Evolutionary conservation across 495 filamentous ascomycete species (phyloP).

Genomic region (Hyaloscypha finlandica): DNA sequence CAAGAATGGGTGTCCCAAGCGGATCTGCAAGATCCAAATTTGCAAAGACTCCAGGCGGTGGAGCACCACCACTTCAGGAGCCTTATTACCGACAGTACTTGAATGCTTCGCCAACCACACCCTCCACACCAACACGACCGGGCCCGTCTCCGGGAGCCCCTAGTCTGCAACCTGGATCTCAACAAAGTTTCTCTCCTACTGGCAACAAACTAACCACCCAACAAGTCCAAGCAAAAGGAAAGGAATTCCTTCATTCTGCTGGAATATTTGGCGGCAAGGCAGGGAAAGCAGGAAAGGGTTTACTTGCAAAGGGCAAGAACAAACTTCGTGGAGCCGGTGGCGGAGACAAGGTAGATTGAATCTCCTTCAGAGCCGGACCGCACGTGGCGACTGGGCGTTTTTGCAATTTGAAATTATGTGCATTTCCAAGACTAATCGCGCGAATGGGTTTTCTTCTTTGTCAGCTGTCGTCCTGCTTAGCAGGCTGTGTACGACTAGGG

Average conservation of each 20-base stretch:
- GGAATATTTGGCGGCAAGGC: slow-evolving; percentile 70
- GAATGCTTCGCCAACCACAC: slow-evolving; percentile 40
- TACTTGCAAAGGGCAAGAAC: slow-evolving; percentile 84
- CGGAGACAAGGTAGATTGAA: slow-evolving; percentile 82
- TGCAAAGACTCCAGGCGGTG: slow-evolving; percentile 39
- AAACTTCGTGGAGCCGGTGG: slow-evolving; percentile 68
- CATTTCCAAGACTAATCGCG: slow-evolving; percentile 42
- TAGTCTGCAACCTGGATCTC: slow-evolving; percentile 17
- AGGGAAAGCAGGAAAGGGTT: slow-evolving; percentile 76
- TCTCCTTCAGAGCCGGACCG: slow-evolving; percentile 42
- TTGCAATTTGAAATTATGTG: slow-evolving; percentile 10
- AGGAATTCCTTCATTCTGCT: slow-evolving; percentile 81
- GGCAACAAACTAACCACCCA: slow-evolving; percentile 37
- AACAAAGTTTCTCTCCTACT: slow-evolving; percentile 34
- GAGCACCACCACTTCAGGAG: slow-evolving; percentile 46
- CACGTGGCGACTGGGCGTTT: slow-evolving; percentile 31
- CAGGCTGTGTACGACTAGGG: slow-evolving; percentile 35
- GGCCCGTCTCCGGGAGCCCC: slow-evolving; percentile 29
- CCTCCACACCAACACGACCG: slow-evolving; percentile 42
- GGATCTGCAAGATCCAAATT: slow-evolving; percentile 47
- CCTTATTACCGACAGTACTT: slow-evolving; percentile 55
- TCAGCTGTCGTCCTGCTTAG: slow-evolving; percentile 33
- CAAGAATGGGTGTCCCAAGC: slow-evolving; percentile 6
- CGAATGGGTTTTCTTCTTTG: slow-evolving; percentile 26
- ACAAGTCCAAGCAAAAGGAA: slow-evolving; percentile 73